phyloP scores from a whole-genome alignment of 495 filamentous ascomycete genomes.

The Trichoderma orchidacearum region DNA sequence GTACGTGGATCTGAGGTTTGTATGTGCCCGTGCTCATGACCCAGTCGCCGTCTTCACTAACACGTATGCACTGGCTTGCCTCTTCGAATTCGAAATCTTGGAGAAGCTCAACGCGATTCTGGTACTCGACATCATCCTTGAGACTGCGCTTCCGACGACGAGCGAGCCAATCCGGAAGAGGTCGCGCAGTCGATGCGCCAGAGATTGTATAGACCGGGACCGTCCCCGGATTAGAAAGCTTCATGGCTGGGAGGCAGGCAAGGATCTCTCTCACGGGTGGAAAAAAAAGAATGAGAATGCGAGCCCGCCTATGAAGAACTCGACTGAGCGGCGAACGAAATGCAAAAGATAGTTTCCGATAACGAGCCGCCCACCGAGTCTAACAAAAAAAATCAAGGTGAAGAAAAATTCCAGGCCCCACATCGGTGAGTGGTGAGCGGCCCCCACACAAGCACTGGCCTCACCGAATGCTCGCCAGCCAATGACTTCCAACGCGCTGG shows the following conservation, averaged over 20 bases:
- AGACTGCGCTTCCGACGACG: slow-evolving; percentile 83
- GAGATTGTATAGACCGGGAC: slow-evolving; percentile 95
- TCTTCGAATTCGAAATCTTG: slow-evolving; percentile 99
- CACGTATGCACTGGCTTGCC: slow-evolving; percentile 81
- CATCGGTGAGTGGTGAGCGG: background rate
- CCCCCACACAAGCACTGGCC: background rate
- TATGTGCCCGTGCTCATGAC: slow-evolving; percentile 91
- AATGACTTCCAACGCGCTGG: background rate
- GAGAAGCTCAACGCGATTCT: slow-evolving; percentile 84
- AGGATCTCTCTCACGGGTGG: background rate
- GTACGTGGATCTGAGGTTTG: slow-evolving; percentile 94
- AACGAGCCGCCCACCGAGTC: background rate
- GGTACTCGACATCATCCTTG: slow-evolving; percentile 85
- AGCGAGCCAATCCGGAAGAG: slow-evolving; percentile 89
- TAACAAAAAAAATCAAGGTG: slow-evolving; percentile 3
- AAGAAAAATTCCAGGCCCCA: slow-evolving; percentile 1
- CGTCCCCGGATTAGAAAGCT: slow-evolving; percentile 72
- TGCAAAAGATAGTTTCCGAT: too few relatives aligned
- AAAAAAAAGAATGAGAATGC: background rate
- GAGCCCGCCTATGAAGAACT: too few relatives aligned
- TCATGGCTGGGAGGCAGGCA: slow-evolving; percentile 40
- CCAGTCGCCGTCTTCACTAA: slow-evolving; percentile 95
- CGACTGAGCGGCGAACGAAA: too few relatives aligned
- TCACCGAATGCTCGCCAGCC: background rate
- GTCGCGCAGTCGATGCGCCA: slow-evolving; percentile 77